Evolutionary conservation across 345 rosid species (phyloP), one percentile per base, ranked within the genome.

Genomic region (Gossypium bickii): DNA sequence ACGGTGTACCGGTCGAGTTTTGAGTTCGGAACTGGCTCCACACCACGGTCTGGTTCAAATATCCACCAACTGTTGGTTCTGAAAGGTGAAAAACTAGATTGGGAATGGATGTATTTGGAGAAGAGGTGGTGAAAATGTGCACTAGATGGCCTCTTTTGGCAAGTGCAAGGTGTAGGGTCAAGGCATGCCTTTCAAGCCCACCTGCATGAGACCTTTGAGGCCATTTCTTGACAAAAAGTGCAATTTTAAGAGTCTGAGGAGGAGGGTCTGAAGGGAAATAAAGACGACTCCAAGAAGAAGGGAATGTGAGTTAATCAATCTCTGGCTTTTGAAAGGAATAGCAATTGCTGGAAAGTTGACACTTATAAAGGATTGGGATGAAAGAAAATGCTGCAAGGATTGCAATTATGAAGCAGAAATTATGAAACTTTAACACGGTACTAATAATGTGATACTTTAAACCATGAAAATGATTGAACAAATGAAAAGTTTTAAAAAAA

Each of bases 201-300:
- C 98, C 97, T 0, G 93, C 97, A 44, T 63, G 88, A 73, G 97
- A 92, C 74, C 78, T 86, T 25, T 83, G 89, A 55, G 98, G 92
- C 97, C 95, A 94, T 83, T 89, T 92, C 82, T 94, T 92, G 9
- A 92, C 98, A 34, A 90, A 92, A 52, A 90, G 85, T 0, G 97
- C 97, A 70, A 94, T 85, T 76, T 88, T 92, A 55, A 94, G 91
- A 60, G 66, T 68, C 74, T 79, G 81, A 2, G 72, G 79, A 7
- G 92, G 88, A 34, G 80, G 77, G 7, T 72, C 45, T 0, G 76
- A 49, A 75, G 80, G 38, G 60, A 94, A 94, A 2, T 81, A 78
- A 44, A 92, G 90, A 71, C 77, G 85, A 80, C 90, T 94, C 97
- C 95, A 90, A 7, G 98, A 89, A 25, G 87, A 82, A 45, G 90